These are phyloP conservation scores for Grifola frondosa DNA, from an alignment of 1,284 basidiomycete species.

Conservation along the genomic window DNA sequence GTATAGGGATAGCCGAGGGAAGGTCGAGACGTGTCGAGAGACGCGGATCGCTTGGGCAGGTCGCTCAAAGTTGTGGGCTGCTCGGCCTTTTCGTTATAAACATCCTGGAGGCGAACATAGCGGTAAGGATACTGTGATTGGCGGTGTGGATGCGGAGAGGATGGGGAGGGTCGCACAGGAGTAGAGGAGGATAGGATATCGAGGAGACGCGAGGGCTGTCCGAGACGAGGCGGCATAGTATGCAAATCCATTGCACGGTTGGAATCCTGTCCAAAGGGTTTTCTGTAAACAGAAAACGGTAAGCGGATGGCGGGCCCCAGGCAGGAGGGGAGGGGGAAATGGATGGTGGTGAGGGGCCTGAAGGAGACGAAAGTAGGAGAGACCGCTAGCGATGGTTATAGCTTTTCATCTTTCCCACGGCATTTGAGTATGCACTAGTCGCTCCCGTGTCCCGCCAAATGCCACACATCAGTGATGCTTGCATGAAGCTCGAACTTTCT, in stretches of 20 bases:
- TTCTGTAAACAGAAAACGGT: conserved; percentile 3
- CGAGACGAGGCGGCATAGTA: conserved; percentile 21
- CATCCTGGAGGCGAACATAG: conserved; percentile 20
- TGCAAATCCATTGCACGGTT: conserved; percentile 31
- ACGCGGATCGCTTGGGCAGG: conserved; percentile 12
- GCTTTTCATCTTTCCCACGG: conserved; percentile 20
- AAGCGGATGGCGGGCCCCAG: too few relatives aligned
- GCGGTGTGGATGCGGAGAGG: conserved; percentile 13
- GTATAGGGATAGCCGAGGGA: conserved; percentile 12
- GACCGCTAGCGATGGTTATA: conserved; percentile 13
- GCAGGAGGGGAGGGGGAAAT: conserved; percentile 1
- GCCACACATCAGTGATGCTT: too few relatives aligned
- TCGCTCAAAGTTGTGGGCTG: conserved; percentile 11
- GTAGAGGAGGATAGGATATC: conserved; percentile 8
- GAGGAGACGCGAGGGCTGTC: conserved; percentile 21
- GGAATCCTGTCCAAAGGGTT: conserved; percentile 32
- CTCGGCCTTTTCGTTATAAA: conserved; percentile 25
- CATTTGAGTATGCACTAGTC: too few relatives aligned
- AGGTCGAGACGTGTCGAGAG: conserved; percentile 14
- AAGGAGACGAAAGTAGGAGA: conserved; percentile 11
- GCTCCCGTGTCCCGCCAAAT: too few relatives aligned
- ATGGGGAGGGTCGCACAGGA: conserved; percentile 20
- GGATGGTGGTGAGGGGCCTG: conserved; percentile 14
- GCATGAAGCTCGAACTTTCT: too few relatives aligned
- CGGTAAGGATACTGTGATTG: conserved; percentile 13